Evolutionary conservation across 768 basidiomycete species (phyloP), one percentile per base, ranked within the genome.

Genomic region (Leccinum variicolor): DNA sequence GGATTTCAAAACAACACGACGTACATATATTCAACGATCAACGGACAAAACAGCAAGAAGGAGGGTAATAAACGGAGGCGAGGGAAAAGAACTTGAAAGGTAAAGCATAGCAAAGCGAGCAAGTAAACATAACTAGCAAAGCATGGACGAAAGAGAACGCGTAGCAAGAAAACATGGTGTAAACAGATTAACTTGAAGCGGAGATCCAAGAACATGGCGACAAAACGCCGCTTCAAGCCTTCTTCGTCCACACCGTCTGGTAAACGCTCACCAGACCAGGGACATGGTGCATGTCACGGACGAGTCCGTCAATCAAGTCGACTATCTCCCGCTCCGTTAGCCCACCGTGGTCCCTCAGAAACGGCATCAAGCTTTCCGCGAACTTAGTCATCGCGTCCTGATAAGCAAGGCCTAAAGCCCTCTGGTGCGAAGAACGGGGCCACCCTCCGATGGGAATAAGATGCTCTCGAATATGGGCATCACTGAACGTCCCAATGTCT

Each of bases 381-480:
- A 82, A 84, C 23, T 71, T 65, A 29, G 66, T 62, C 58, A 81
- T 73, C 7, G 72, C 69, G 2, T 64, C 68, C 28, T 79, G 74
- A 62, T 78, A 78, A 2, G 62, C 69, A 29, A 59, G 68, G 1
- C 86, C 87, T 2, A 86, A 63, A 11, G 51, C 41, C 59, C 60
- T 69, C 64, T 75, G 57, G 28, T 51, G 62, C 3, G 72, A 62
- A 51, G 81, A 74, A 0, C 49, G 34, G 49, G 71, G 75, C 86
- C 84, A 86, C 9, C 72, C 69, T 5, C 87, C 88, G 23, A 89
- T 74, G 9, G 86, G 86, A 57, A 88, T 75, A 66, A 71, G 61
- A 58, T 74, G 66, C 3, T 60, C 55, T 29, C 65, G 64, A 7
- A 72, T 41, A 5, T 72, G 66, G 55, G 83, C 75, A 19, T 76